Evolutionary conservation across 345 rosid species (phyloP).

Genomic region (Conringia planisiliqua): DNA sequence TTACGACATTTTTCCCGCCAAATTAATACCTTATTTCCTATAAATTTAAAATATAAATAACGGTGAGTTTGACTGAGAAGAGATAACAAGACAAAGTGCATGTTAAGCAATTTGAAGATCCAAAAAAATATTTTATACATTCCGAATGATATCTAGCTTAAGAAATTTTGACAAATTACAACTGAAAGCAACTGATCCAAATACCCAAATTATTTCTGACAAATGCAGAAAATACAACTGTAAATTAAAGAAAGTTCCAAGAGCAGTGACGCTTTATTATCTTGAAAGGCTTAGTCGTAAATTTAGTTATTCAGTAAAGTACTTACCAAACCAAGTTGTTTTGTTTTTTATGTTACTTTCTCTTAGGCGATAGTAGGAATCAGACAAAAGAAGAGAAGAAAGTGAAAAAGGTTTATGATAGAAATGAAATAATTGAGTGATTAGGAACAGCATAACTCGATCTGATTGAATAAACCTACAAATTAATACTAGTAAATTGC

Average conservation of each 20-base stretch:
- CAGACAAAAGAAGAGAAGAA: slow-evolving; percentile 10
- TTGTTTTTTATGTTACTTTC: not conserved
- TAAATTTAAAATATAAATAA: not conserved
- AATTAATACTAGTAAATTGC: not conserved
- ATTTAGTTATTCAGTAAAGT: not conserved
- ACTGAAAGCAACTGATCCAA: not conserved
- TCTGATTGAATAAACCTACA: not conserved
- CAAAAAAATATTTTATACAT: not conserved
- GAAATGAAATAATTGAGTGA: not conserved
- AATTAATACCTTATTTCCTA: not conserved
- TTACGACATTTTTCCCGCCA: slow-evolving; percentile 9
- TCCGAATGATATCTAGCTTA: not conserved
- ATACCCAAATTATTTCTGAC: not conserved
- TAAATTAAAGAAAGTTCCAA: not conserved
- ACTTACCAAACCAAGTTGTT: not conserved
- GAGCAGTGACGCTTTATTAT: not conserved
- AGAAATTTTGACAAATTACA: not conserved
- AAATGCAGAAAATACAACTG: not conserved
- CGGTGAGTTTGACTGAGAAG: not conserved
- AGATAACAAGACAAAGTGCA: not conserved
- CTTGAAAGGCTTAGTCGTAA: not conserved
- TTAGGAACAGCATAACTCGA: not conserved
- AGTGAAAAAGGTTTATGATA: not conserved
- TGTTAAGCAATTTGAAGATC: not conserved
- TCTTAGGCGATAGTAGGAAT: not conserved